phyloP scores from a whole-genome alignment of 2,329 filamentous ascomycete species.

The Colletotrichum viniferum region DNA sequence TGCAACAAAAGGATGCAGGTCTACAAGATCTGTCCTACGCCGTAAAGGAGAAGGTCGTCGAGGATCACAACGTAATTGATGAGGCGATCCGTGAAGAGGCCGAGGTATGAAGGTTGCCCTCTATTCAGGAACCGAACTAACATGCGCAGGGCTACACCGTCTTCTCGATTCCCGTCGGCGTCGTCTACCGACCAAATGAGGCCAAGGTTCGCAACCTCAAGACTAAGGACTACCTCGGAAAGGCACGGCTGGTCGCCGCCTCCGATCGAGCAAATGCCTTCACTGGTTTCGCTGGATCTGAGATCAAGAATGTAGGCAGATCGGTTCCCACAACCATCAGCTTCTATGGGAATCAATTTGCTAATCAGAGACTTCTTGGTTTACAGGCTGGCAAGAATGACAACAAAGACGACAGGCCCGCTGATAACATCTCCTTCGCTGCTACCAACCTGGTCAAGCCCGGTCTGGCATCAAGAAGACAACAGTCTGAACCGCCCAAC shows the following conservation, averaged over 20 bases:
- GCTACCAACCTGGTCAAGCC: constrained; percentile 93
- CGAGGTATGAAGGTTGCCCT: constrained; percentile 63
- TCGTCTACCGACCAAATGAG: constrained; percentile 93
- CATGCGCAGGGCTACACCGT: constrained; percentile 81
- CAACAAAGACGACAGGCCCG: constrained; percentile 78
- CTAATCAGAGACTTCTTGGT: constrained; percentile 27
- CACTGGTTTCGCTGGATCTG: constrained; percentile 79
- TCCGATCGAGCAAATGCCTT: constrained; percentile 82
- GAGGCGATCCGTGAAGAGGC: constrained; percentile 94
- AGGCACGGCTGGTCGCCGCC: constrained; percentile 90
- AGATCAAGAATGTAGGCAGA: constrained; percentile 71
- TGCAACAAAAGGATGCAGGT: constrained; percentile 88
- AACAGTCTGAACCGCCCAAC: constrained; percentile 84
- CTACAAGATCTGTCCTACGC: constrained; percentile 91
- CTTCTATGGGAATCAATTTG: constrained; percentile 12
- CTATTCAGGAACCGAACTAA: neutral
- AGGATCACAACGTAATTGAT: constrained; percentile 97
- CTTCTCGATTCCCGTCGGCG: constrained; percentile 95
- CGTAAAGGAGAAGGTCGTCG: constrained; percentile 93
- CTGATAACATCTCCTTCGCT: constrained; percentile 87
- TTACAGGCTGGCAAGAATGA: constrained; percentile 53
- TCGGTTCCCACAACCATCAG: neutral
- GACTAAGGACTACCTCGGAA: constrained; percentile 96
- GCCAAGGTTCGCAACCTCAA: constrained; percentile 98
- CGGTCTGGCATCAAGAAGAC: constrained; percentile 77